Percentiles rank a stretch among this genome's conserved stretches.
Conservation (phyloP, 805 yeast genomes). For the Candida oleophila region DNA sequence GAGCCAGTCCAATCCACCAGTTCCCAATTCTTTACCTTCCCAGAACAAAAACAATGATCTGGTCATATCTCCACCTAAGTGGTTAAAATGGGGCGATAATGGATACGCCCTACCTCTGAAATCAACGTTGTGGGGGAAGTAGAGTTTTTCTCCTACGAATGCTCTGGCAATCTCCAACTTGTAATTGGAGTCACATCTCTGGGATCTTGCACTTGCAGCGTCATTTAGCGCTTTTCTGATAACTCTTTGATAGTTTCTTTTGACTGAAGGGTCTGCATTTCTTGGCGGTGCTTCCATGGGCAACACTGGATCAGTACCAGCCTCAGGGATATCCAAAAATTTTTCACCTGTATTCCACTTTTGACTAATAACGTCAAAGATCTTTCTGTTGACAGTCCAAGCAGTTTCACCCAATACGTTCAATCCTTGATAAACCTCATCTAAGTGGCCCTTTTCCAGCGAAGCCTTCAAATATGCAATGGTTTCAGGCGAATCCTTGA, state of each 20-base stretch:
- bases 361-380: slow-evolving; percentile 66
- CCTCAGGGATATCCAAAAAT: slow-evolving; percentile 70
- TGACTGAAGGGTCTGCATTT: slow-evolving; percentile 69
- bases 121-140: slow-evolving; percentile 79
- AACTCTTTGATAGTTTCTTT: slow-evolving; percentile 64
- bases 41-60: slow-evolving; percentile 71
- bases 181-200: slow-evolving; percentile 91
- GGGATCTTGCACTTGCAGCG: slow-evolving; percentile 70
- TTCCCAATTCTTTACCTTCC: slow-evolving; percentile 72
- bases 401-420: slow-evolving; percentile 84
- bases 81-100: slow-evolving; percentile 75
- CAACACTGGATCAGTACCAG: slow-evolving; percentile 42
- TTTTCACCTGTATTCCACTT: slow-evolving; percentile 85
- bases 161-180: slow-evolving; percentile 95
- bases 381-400: slow-evolving; percentile 83
- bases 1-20: slow-evolving; percentile 66
- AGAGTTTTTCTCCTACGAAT: slow-evolving; percentile 69
- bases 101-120: slow-evolving; percentile 87
- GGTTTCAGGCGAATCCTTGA: slow-evolving; percentile 86
- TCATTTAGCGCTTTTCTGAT: slow-evolving; percentile 59
- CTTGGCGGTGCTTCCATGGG: slow-evolving; percentile 53
- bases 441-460: slow-evolving; percentile 62
- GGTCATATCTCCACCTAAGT: slow-evolving; percentile 75
- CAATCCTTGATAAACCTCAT: slow-evolving; percentile 71
- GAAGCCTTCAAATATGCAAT: slow-evolving; percentile 86